These are phyloP conservation scores for Lumnitzera racemosa DNA, from an alignment of 345 rosid genomes.

Conservation along the genomic window DNA sequence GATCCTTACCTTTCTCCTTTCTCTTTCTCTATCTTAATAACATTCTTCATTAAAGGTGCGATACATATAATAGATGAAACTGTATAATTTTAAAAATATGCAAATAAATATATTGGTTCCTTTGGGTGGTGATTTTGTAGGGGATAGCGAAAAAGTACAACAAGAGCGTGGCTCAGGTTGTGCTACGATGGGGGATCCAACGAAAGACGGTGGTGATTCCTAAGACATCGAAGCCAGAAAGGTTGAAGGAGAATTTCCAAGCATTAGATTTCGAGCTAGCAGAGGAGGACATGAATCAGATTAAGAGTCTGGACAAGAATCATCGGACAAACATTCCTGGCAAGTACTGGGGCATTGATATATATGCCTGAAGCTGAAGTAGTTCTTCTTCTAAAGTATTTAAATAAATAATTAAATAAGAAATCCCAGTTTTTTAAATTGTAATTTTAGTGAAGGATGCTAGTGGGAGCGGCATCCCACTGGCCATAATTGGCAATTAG, in stretches of 20 bases:
- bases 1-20: no score
- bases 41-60: no score
- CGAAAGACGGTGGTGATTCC: slow-evolving; percentile 71
- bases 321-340: slow-evolving; percentile 69
- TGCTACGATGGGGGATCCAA: slow-evolving; percentile 77
- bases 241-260: slow-evolving; percentile 56
- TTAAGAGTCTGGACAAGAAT: slow-evolving; percentile 47
- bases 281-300: slow-evolving; percentile 67
- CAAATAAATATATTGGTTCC: no score
- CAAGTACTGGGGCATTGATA: slow-evolving; percentile 76
- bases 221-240: slow-evolving; percentile 56
- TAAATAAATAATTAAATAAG: no score
- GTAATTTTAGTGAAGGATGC: no score
- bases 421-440: no score
- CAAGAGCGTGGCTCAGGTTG: slow-evolving; percentile 67
- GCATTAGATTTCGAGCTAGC: slow-evolving; percentile 56
- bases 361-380: slow-evolving; percentile 36
- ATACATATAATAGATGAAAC: no score
- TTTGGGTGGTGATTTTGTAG: slow-evolving; percentile 14
- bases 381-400: no score
- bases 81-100: not conserved
- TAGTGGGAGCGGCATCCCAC: no score
- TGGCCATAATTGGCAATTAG: no score
- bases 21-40: no score
- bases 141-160: slow-evolving; percentile 66